Base-by-base conservation (phyloP, 2,329 filamentous ascomycete genomes). In the Penicillium brevicompactum region DNA sequence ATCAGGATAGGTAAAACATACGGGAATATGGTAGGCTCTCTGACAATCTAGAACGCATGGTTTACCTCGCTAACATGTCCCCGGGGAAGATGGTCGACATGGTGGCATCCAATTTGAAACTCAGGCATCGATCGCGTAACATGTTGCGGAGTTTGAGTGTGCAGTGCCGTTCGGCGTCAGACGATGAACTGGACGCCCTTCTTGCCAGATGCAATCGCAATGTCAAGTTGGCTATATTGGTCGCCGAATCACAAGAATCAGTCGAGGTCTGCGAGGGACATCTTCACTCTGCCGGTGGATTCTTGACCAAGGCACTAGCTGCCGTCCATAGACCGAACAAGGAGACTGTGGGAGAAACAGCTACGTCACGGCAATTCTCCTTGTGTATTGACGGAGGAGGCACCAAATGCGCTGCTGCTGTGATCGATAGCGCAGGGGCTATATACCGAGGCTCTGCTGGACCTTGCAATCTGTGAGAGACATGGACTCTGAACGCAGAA, bases 311-410 rank as follows among this genome's bases (percentile, higher is more conserved):
- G 8, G 66, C 64, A 21, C 58, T 62, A 42, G 60, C 61, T 8
- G 53, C 45, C 10, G 41, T 46, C 34, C 13, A 9, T 48, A 16
- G 22, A 51, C 66, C 48, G 3, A 31, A 18, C 4, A 5, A 46
- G 22, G 18, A 41, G 5, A 14, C 14, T 3, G 22, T 44, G 4
- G 11, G n/a, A 3, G 22, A 10, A 13, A 22, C 10, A 21, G 31
- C 0, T 8, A 22, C 8, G 5, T 31, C 18, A 6, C n/a, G 43
- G 13, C 32, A 22, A 2, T 59, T 64, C 30, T 66, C 72, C 3
- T 62, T 78, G 2, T 77, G 75, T 37, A 67, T 78, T 16, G 76
- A 79, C 61, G 76, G 75, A 0, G 76, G 76, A 14, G 76, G 75
- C 1, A 76, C 68, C 3, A 77, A 76, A 56, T 77, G 75, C 55